phyloP scores from a whole-genome alignment of 495 filamentous ascomycete genomes.

The Penicillium roqueforti region DNA sequence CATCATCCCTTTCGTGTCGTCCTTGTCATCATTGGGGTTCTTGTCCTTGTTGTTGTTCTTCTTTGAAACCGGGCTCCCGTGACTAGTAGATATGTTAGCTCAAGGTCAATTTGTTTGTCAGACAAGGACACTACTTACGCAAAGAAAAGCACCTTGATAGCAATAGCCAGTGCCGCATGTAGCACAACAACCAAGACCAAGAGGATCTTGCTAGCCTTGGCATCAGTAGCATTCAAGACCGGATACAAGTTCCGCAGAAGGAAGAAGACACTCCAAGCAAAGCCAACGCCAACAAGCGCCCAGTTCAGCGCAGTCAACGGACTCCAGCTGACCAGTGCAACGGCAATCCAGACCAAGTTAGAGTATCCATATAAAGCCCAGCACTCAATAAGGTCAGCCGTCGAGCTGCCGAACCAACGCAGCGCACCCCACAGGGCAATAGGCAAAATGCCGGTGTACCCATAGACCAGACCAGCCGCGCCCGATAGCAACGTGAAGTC shows the following conservation, averaged over 20 bases:
- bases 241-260: conserved; percentile 90
- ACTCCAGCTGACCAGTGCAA: conserved; percentile 87
- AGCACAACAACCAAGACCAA: conserved; percentile 77
- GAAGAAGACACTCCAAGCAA: conserved; percentile 81
- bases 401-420: conserved; percentile 91
- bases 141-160: conserved; percentile 96
- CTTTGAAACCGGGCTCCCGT: conserved; percentile 62
- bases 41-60: conserved; percentile 38
- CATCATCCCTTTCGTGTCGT: conserved; percentile 33
- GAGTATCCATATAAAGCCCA: conserved; percentile 92
- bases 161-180: conserved; percentile 82
- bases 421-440: conserved; percentile 81
- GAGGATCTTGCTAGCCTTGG: conserved; percentile 82
- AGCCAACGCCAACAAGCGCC: conserved; percentile 87
- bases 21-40: conserved; percentile 29
- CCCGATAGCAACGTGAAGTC: conserved; percentile 81
- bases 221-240: conserved; percentile 86
- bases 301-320: conserved; percentile 82
- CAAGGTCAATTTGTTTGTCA: not conserved
- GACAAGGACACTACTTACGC: conserved; percentile 48
- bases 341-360: conserved; percentile 94
- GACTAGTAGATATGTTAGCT: conserved; percentile 33
- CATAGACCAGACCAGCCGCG: conserved; percentile 86
- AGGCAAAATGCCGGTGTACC: conserved; percentile 83
- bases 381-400: conserved; percentile 76